Conservation (phyloP, 208 protist genomes). For the Crithidia thermophila region DNA sequence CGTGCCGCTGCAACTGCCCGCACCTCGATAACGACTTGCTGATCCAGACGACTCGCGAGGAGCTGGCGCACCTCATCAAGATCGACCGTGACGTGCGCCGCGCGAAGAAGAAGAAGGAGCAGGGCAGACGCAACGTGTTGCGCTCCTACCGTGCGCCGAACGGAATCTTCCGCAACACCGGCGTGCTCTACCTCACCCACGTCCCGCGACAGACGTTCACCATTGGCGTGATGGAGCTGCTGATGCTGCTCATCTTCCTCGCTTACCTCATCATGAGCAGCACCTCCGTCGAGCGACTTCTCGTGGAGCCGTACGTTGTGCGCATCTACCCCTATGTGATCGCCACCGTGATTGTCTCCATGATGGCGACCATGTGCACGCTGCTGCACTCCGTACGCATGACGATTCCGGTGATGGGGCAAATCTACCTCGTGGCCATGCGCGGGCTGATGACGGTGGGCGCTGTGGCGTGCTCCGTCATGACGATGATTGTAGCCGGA, state of each 20-base stretch:
- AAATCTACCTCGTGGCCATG: slow-evolving; percentile 14
- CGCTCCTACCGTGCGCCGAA: slow-evolving; percentile 39
- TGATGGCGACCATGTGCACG: slow-evolving; percentile 38
- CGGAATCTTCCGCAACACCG: slow-evolving; percentile 55
- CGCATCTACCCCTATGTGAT: slow-evolving; percentile 37
- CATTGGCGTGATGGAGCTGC: slow-evolving; percentile 50
- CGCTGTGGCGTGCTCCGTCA: slow-evolving; percentile 36
- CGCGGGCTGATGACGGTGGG: slow-evolving; percentile 25
- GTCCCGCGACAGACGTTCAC: slow-evolving; percentile 72
- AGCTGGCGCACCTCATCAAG: slow-evolving; percentile 69
- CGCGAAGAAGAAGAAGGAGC: slow-evolving; percentile 35
- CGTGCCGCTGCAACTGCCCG: slow-evolving; percentile 56
- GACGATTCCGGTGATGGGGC: slow-evolving; percentile 33
- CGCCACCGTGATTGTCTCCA: slow-evolving; percentile 27
- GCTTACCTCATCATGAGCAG: slow-evolving; percentile 38
- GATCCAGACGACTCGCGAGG: slow-evolving; percentile 48
- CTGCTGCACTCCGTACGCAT: slow-evolving; percentile 58
- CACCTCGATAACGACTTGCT: slow-evolving; percentile 65
- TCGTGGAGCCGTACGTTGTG: slow-evolving; percentile 44
- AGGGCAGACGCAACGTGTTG: slow-evolving; percentile 34
- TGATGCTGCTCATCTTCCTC: slow-evolving; percentile 34
- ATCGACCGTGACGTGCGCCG: slow-evolving; percentile 63
- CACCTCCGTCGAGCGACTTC: neutral
- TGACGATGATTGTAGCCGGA: slow-evolving; percentile 47
- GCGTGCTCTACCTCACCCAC: slow-evolving; percentile 68